phyloP scores from a whole-genome alignment of 139 green algal genomes.

The Volvox reticuliferus region DNA sequence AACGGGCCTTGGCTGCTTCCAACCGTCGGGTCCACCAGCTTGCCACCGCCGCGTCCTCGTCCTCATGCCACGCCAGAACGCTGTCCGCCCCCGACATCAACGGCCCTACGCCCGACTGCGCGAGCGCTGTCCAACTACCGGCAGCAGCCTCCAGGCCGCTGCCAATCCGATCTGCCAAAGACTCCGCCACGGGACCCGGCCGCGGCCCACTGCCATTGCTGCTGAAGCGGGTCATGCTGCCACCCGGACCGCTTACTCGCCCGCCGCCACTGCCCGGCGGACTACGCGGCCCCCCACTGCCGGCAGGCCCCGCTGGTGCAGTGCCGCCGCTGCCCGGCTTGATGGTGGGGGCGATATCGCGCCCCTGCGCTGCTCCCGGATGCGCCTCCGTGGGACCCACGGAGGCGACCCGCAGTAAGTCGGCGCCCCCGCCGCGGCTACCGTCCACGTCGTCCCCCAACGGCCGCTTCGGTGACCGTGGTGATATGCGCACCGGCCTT shows the following conservation, averaged over 20 bases:
- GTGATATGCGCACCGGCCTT: neutral
- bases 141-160: neutral
- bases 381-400: neutral
- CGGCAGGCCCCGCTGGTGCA: no score
- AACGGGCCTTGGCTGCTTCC: neutral
- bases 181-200: slow-evolving; percentile 20
- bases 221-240: slow-evolving; percentile 11
- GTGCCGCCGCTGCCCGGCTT: slow-evolving; percentile 10
- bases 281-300: neutral
- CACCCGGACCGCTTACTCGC: neutral
- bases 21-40: slow-evolving; percentile 24
- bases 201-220: neutral
- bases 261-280: neutral
- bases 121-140: slow-evolving; percentile 2
- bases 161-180: slow-evolving; percentile 2
- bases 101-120: slow-evolving; percentile 5
- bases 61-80: neutral
- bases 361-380: neutral
- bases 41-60: neutral
- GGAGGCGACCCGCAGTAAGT: neutral
- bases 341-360: neutral
- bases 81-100: neutral
- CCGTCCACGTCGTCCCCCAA: neutral
- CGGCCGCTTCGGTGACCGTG: neutral
- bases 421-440: neutral